phyloP scores from a whole-genome alignment of 208 protist species.

The Naegleria lovaniensis region DNA sequence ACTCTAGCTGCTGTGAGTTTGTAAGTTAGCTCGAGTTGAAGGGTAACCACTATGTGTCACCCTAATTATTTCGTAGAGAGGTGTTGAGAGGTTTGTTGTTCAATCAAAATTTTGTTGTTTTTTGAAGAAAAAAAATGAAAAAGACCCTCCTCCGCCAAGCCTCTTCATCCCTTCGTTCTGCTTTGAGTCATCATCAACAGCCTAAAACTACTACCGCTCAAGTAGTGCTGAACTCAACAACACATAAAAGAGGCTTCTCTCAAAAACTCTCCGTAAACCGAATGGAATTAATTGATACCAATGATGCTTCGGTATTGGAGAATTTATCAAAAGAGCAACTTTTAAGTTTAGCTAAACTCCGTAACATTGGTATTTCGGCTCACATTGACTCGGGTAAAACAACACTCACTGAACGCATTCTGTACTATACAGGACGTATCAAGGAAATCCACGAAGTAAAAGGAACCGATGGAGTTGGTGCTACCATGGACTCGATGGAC shows the following conservation, averaged over 20 bases:
- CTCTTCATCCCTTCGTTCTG: background rate
- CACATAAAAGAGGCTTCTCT: background rate
- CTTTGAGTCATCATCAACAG: background rate
- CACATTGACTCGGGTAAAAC: conserved; percentile 99
- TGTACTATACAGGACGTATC: conserved; percentile 94
- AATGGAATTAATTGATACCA: background rate
- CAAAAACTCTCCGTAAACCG: background rate
- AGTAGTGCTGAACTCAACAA: background rate
- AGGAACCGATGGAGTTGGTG: conserved; percentile 89
- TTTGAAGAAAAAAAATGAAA: conserved; percentile 10
- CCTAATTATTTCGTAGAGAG: no score
- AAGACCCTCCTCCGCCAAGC: background rate
- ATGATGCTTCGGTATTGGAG: background rate
- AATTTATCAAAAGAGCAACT: background rate
- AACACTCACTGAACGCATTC: conserved; percentile 96
- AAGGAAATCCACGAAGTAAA: conserved; percentile 93
- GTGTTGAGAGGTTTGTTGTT: no score
- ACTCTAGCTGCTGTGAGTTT: no score
- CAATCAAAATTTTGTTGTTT: background rate
- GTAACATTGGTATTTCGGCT: conserved; percentile 94
- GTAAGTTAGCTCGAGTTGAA: no score
- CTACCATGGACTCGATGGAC: conserved; percentile 98
- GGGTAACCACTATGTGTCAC: no score
- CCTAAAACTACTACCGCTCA: background rate
- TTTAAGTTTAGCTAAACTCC: conserved; percentile 40